Base-by-base conservation (phyloP, 345 rosid species). In the Linum lewisii region DNA sequence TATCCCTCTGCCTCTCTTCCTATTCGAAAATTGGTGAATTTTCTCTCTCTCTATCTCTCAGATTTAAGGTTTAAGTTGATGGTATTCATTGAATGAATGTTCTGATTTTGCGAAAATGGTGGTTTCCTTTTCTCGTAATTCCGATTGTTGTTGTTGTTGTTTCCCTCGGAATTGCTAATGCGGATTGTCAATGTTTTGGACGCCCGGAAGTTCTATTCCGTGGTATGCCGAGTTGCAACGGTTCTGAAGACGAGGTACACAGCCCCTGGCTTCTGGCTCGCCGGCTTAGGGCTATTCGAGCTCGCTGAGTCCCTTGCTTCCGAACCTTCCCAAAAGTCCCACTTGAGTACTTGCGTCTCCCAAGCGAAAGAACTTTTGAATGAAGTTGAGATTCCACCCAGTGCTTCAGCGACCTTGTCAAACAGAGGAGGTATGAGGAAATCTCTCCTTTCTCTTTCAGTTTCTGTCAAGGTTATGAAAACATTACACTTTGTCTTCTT, bases 201-300 rank as follows among this genome's bases (percentile, higher is more conserved):
- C 63, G 69, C 38, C 10, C 6, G 44, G 58, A 69, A 92, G 98
- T 84, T 92, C 47, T 88, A 77, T 66, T 53, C 74, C 25, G 91
- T 71, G 59, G 82, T 88, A 9, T 92, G 93, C 67, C 88, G 98
- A 62, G 96, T 81, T 4, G 90, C 87, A 7, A 88, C 95, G 6
- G 72, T 88, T 62, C 75, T 92, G 4, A 88, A 81, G 78, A 82
- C 95, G 0, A 83, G 96, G 65, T 76, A 88, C 61, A 92, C 95
- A 11, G 83, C 85, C 23, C 85, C 95, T 10, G 95, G 96, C 2
- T 92, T 92, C 75, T 86, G 98, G 96, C 79, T 71, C 25, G 87
- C 91, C 0, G 95, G 96, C 0, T 68, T 88, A 22, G 78, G 76
- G 18, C 85, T 88, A 60, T 84, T 92, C 60, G 82, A 83, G 73